Evolutionary conservation across 2,329 filamentous ascomycete species (phyloP), one percentile per base, ranked within the genome.

Genomic region (Sporothrix luriei): DNA sequence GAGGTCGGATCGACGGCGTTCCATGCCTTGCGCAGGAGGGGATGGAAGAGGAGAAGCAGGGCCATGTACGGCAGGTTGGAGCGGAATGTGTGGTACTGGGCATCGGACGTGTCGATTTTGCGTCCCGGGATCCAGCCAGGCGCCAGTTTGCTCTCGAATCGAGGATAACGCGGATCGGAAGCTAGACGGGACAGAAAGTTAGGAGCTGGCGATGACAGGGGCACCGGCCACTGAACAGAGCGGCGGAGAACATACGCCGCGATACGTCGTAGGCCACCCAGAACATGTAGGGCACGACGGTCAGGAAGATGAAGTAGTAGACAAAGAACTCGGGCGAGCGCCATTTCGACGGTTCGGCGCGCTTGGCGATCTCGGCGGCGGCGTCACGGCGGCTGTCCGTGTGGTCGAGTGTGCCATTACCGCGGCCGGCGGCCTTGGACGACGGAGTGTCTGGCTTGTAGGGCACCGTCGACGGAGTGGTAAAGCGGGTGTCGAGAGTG

Each of bases 81-180:
- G 74, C 96, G 90, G 77, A 99, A 97, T 49, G 87, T 89, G 70
- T 85, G 83, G 80, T 98, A 99, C 79, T 99, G 95, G 43, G 86
- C 80, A 80, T 99, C 95, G 51, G 93, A 95, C 73, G 93, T 89
- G 80, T 99, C 95, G 72, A 98, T 92, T 84, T 92, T 92, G 71
- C 94, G 91, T 33, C 94, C 94, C 9, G 91, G 91, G 70, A 99
- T 91, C 95, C 95, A 99, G 74, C 95, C 96, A 10, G 88, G 84
- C 2, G 88, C 89, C 19, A 99, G 85, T 51, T 90, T 82, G 71
- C 83, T 82, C 72, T 90, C 85, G 77, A 90, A 97, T 74, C 90
- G 91, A 70, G 84, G 78, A 77, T 95, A 99, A 74, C 91, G 89
- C 5, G 92, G 91, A 77, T 97, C 91, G 48, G 88, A 89, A 71